phyloP scores from a whole-genome alignment of 306 rosid species.

The Astragalus membranaceus region DNA sequence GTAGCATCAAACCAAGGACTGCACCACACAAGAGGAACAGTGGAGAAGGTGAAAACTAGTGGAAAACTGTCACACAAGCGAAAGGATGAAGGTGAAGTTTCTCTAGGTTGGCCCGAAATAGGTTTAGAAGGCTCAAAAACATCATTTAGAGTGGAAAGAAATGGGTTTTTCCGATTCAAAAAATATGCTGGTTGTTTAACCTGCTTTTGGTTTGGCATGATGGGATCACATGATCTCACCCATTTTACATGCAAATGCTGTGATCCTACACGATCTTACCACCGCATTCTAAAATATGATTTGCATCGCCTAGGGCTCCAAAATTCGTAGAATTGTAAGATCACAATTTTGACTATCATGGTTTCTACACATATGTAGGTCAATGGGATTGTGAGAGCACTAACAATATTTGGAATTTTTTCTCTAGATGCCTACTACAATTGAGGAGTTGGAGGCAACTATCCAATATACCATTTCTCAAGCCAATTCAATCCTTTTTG shows the following conservation, averaged over 20 bases:
- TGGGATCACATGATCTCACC: background rate
- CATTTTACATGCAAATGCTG: background rate
- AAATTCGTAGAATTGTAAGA: background rate
- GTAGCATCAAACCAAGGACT: background rate
- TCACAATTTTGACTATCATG: background rate
- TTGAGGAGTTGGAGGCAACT: slow-evolving; percentile 84
- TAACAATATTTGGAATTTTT: slow-evolving; percentile 2
- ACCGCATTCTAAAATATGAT: background rate
- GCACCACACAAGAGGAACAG: background rate
- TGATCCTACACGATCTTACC: background rate
- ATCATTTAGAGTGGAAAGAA: background rate
- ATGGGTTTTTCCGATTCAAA: background rate
- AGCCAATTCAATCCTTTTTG: slow-evolving; percentile 74
- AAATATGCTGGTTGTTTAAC: background rate
- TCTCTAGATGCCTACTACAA: slow-evolving; percentile 85
- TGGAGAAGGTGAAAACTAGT: background rate
- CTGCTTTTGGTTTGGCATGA: background rate
- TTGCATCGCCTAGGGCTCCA: background rate
- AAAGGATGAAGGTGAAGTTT: background rate
- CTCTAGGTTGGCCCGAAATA: background rate
- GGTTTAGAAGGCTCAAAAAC: background rate
- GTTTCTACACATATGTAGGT: background rate
- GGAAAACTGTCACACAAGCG: background rate
- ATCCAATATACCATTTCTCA: slow-evolving; percentile 71
- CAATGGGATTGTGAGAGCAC: background rate